A percentile compares a stretch with the other conserved stretches of the same genome.
Conservation (phyloP, 2,329 filamentous ascomycete species). For the Phyllachora maydis region DNA sequence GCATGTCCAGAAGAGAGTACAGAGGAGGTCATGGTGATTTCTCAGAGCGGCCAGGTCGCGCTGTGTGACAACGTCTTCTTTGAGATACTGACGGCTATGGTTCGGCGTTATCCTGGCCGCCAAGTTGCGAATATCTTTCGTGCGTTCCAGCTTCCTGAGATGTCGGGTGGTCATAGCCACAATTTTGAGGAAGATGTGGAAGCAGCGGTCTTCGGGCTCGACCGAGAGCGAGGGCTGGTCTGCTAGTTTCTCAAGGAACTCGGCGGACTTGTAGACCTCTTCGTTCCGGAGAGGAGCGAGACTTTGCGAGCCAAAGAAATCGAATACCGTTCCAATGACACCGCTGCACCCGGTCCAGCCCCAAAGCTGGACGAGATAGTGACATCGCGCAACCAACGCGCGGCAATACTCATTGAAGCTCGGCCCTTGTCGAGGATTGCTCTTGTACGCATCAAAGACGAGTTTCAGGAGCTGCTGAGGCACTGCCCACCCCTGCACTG, state of each 20-base stretch:
- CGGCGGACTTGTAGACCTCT: constrained; percentile 37
- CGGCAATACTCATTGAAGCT: constrained; percentile 47
- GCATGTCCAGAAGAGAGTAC: constrained; percentile 43
- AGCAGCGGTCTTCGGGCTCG: constrained; percentile 36
- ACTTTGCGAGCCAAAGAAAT: constrained; percentile 44
- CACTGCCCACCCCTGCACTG: constrained; percentile 37
- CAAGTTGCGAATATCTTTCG: constrained; percentile 39
- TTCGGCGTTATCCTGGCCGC: constrained; percentile 42
- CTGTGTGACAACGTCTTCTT: constrained; percentile 37
- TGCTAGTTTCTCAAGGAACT: constrained; percentile 35
- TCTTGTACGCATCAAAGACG: constrained; percentile 35
- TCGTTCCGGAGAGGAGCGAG: constrained; percentile 44
- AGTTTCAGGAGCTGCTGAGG: constrained; percentile 34
- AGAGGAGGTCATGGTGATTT: constrained; percentile 49
- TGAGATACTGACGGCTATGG: constrained; percentile 41
- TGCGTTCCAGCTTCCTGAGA: constrained; percentile 21
- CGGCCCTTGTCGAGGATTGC: constrained; percentile 30
- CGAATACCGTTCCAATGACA: constrained; percentile 40
- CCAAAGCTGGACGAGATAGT: constrained; percentile 43
- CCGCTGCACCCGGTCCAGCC: constrained; percentile 38
- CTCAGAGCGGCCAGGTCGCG: constrained; percentile 41
- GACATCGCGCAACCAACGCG: constrained; percentile 35
- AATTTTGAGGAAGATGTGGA: constrained; percentile 47
- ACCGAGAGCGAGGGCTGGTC: constrained; percentile 23
- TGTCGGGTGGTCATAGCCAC: constrained; percentile 34